phyloP scores from a whole-genome alignment of 169 alveolate species.

The Plasmodium vinckei region DNA sequence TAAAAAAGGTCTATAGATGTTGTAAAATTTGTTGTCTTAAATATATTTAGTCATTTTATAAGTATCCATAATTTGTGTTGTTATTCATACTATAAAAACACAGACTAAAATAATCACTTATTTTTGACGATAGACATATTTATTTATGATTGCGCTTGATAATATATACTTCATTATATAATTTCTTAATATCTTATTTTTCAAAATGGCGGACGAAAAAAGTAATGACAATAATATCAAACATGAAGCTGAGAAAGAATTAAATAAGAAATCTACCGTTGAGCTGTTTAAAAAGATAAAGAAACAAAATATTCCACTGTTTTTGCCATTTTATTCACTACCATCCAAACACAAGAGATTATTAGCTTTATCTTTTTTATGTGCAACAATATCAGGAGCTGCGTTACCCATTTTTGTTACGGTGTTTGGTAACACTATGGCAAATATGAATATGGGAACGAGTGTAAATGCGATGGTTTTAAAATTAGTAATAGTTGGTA shows the following conservation, averaged over 20 bases:
- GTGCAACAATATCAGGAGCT: slow-evolving; percentile 66
- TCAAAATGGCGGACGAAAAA: not conserved
- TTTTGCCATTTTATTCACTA: slow-evolving; percentile 65
- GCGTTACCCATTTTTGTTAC: slow-evolving; percentile 58
- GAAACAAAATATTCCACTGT: slow-evolving; percentile 34
- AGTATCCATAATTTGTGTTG: too few relatives aligned
- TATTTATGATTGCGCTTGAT: too few relatives aligned
- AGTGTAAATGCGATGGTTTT: slow-evolving; percentile 47
- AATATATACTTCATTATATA: too few relatives aligned
- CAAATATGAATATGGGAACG: slow-evolving; percentile 39
- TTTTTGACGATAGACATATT: too few relatives aligned
- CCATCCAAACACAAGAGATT: slow-evolving; percentile 28
- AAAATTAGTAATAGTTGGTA: slow-evolving; percentile 30
- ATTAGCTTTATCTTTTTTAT: slow-evolving; percentile 46
- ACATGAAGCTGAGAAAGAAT: slow-evolving; percentile 70
- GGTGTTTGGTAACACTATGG: slow-evolving; percentile 53
- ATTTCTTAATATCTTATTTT: too few relatives aligned
- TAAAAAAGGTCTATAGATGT: too few relatives aligned
- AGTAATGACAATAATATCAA: slow-evolving; percentile 24
- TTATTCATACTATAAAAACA: too few relatives aligned
- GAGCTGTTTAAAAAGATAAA: slow-evolving; percentile 52
- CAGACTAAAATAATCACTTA: too few relatives aligned
- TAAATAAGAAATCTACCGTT: slow-evolving; percentile 39
- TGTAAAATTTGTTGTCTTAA: too few relatives aligned
- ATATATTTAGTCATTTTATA: too few relatives aligned